Conservation (phyloP, 2,329 filamentous ascomycete species). For the Trichoderma cornu-damae region DNA sequence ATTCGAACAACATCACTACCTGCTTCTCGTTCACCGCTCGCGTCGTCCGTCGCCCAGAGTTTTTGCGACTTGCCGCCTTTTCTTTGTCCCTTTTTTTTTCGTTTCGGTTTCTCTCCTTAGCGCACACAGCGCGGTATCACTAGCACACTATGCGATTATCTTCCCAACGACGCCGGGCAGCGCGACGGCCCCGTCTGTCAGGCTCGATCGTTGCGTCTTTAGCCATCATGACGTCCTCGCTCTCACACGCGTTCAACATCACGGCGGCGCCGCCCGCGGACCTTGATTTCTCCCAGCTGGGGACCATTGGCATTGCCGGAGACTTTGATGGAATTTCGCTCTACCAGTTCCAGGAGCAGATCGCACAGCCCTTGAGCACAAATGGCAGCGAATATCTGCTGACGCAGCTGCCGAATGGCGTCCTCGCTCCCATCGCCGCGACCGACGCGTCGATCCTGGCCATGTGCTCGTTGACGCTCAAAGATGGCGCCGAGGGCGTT, state of each 20-base stretch:
- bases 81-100: background rate
- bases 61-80: slow-evolving; percentile 1
- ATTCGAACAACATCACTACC: slow-evolving; percentile 20
- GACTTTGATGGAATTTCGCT: slow-evolving; percentile 89
- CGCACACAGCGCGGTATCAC: slow-evolving; percentile 24
- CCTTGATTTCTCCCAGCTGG: slow-evolving; percentile 72
- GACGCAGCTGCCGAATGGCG: slow-evolving; percentile 77
- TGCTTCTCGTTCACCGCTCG: slow-evolving; percentile 2
- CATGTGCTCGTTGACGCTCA: slow-evolving; percentile 74
- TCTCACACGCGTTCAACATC: slow-evolving; percentile 53
- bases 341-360: slow-evolving; percentile 80
- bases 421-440: slow-evolving; percentile 66
- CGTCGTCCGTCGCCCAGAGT: slow-evolving; percentile 12
- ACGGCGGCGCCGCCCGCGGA: slow-evolving; percentile 60
- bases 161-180: slow-evolving; percentile 39
- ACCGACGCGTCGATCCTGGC: slow-evolving; percentile 81
- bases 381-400: slow-evolving; percentile 82
- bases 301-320: slow-evolving; percentile 78
- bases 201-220: slow-evolving; percentile 36
- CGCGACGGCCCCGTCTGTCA: slow-evolving; percentile 34
- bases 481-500: slow-evolving; percentile 66
- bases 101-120: slow-evolving; percentile 18
- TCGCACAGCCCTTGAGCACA: slow-evolving; percentile 57
- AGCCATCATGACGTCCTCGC: slow-evolving; percentile 37
- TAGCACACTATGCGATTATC: slow-evolving; percentile 45